Percentiles rank a stretch among this genome's conserved stretches.
phyloP scores from a whole-genome alignment of 1,139 yeast genomes.

The Suhomyces guaymorum region DNA sequence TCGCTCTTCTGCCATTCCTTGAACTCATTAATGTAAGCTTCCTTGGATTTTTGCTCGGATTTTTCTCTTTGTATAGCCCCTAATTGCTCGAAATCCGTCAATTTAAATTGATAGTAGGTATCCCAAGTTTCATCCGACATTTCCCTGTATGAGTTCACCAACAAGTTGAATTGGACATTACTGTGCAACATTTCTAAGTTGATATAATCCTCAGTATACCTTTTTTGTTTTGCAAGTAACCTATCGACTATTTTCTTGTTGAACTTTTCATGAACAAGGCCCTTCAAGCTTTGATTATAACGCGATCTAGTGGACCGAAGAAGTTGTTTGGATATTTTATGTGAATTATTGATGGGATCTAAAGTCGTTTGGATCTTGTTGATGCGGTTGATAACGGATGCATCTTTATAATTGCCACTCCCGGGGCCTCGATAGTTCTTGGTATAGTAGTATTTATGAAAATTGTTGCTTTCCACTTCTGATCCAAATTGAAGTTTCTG shows the following conservation, averaged over 20 bases:
- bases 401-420: slow-evolving; percentile 50
- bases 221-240: slow-evolving; percentile 31
- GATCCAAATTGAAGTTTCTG: slow-evolving; percentile 39
- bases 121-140: slow-evolving; percentile 45
- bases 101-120: slow-evolving; percentile 40
- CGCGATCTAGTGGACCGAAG: slow-evolving; percentile 16
- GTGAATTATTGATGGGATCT: slow-evolving; percentile 18
- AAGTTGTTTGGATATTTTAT: slow-evolving; percentile 15
- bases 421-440: slow-evolving; percentile 49
- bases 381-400: slow-evolving; percentile 43
- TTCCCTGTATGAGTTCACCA: slow-evolving; percentile 43
- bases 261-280: slow-evolving; percentile 40
- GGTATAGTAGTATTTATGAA: slow-evolving; percentile 42
- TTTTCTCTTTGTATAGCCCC: slow-evolving; percentile 23
- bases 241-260: slow-evolving; percentile 35
- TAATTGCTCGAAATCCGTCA: slow-evolving; percentile 43
- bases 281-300: slow-evolving; percentile 32
- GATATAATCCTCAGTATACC: slow-evolving; percentile 37
- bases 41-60: slow-evolving; percentile 13
- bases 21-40: slow-evolving; percentile 17
- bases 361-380: slow-evolving; percentile 32
- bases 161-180: slow-evolving; percentile 42
- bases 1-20: slow-evolving; percentile 23
- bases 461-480: slow-evolving; percentile 38
- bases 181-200: slow-evolving; percentile 50